phyloP scores from a whole-genome alignment of 2,329 filamentous ascomycete species.

The Orbilia quercus region DNA sequence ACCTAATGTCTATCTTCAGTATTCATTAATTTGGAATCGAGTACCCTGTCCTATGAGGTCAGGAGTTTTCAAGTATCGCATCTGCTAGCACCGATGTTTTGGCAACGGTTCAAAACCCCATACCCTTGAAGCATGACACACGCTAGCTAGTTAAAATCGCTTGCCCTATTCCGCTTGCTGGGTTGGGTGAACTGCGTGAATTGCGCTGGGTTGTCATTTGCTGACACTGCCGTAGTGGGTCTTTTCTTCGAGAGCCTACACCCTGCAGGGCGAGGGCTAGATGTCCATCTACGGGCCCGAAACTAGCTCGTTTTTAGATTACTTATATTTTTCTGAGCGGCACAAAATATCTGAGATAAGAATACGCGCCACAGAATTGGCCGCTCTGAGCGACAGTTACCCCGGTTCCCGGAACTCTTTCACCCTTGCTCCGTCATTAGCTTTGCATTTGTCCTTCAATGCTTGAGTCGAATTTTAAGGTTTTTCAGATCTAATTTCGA shows the following conservation, averaged over 20 bases:
- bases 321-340: conserved; percentile 2
- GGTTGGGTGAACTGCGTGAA: conserved; percentile 1
- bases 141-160: neutral
- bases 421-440: conserved; percentile 3
- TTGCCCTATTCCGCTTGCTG: conserved; percentile 7
- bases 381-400: conserved; percentile 13
- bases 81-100: conserved; percentile 1
- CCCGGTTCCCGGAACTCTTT: conserved; percentile 33
- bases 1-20: no score
- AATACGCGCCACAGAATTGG: conserved; percentile 21
- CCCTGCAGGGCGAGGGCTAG: conserved; percentile 38
- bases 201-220: conserved; percentile 23
- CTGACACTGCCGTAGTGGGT: conserved; percentile 20
- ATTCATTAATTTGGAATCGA: no score
- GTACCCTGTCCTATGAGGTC: no score
- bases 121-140: conserved; percentile 9
- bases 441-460: neutral
- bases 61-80: neutral
- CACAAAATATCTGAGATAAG: conserved; percentile 25
- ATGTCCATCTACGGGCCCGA: conserved; percentile 43
- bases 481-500: neutral
- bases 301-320: conserved; percentile 23
- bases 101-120: neutral
- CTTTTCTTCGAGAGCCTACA: conserved; percentile 13
- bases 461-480: conserved; percentile 4